Evolutionary conservation across 495 filamentous ascomycete species (phyloP), one percentile per base, ranked within the genome.

Genomic region (Trypethelium eluteriae): DNA sequence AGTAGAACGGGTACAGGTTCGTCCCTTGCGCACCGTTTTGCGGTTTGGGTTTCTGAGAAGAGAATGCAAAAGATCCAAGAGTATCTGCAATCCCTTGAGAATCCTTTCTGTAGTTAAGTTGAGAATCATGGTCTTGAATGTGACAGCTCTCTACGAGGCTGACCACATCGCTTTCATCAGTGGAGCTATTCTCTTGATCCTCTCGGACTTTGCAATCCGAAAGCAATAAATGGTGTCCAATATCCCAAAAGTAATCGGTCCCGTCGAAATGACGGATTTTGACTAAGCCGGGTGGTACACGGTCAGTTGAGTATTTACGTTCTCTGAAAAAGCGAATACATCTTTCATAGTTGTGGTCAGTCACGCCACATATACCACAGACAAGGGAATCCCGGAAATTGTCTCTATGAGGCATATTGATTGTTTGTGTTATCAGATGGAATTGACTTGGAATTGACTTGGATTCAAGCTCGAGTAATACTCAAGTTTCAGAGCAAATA

Each of bases 241-340:
- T 53, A 18, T 53, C 49, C 49, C 49, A 53, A 53, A 53, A 53
- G 49, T 53, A 53, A 18, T 53, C n/a, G 9, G 9, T 53, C 5
- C 49, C 49, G 49, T 53, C 49, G 49, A 53, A 53, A 18, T 53
- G 49, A 18, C 49, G 49, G 49, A 53, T 11, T 53, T 53, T 11
- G 9, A 53, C 49, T 18, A 53, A 18, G 16, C 49, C 49, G 16
- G 49, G 41, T 16, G 41, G 41, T 46, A 46, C 41, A 46, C 41
- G 16, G 41, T 46, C 41, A 46, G 41, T 46, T 7, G 41, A 46
- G 41, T 46, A 46, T 46, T 46, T 7, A 46, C 41, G 41, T 46
- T 46, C 41, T 46, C 41, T 46, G 41, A 46, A 46, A 46, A 46
- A 16, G 41, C 41, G 41, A 46, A 46, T 46, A 46, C 41, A 46